phyloP scores from a whole-genome alignment of 208 protist genomes.

The Trypanosoma mega region DNA sequence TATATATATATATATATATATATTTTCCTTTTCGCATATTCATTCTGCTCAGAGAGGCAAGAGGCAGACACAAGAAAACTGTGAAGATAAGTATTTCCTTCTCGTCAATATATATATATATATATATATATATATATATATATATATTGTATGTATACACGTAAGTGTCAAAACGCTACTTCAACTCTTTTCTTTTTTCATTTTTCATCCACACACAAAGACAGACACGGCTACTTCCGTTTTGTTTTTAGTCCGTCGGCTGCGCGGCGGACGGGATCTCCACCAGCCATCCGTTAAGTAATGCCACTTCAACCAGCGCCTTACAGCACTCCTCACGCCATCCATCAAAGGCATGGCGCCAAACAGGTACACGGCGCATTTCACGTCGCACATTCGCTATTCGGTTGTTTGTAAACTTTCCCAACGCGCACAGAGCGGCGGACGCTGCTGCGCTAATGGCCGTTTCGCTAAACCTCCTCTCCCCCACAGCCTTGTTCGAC shows the following conservation, averaged over 20 bases:
- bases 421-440: conserved; percentile 63
- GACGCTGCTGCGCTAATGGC: conserved; percentile 42
- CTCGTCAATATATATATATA: too few species aligned
- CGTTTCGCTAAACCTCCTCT: conserved; percentile 7
- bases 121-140: too few species aligned
- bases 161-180: too few species aligned
- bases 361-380: conserved; percentile 62
- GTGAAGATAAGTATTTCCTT: too few species aligned
- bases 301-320: conserved; percentile 60
- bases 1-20: too few species aligned
- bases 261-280: conserved; percentile 14
- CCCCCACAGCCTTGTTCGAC: neutral
- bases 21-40: too few species aligned
- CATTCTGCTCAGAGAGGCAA: too few species aligned
- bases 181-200: too few species aligned
- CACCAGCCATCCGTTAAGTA: conserved; percentile 78
- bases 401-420: conserved; percentile 57
- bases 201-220: conserved; percentile 21
- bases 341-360: conserved; percentile 35
- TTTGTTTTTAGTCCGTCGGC: neutral
- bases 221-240: neutral
- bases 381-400: conserved; percentile 48
- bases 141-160: too few species aligned
- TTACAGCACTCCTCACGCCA: conserved; percentile 61
- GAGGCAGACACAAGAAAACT: too few species aligned